Percentiles rank a stretch among this genome's conserved stretches.
Evolutionary conservation across 805 yeast genomes (phyloP).

Genomic region (Starmera amethionina): DNA sequence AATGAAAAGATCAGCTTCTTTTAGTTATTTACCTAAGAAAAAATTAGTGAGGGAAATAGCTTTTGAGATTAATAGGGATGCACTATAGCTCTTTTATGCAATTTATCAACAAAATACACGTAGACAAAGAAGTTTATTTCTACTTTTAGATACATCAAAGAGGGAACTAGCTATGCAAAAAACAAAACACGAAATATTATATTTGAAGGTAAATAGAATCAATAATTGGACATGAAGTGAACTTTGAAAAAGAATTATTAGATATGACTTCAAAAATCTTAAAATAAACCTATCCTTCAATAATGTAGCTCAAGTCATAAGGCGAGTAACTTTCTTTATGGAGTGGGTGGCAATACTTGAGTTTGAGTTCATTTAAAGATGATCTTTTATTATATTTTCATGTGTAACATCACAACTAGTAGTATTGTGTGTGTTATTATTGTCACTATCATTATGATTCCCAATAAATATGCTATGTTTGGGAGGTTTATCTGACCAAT

Average conservation of each 20-base stretch:
- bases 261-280: too few species aligned
- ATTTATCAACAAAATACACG: too few species aligned
- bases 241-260: too few species aligned
- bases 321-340: not conserved
- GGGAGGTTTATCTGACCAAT: not conserved
- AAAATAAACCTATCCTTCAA: not conserved
- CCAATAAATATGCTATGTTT: not conserved
- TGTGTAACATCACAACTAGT: not conserved
- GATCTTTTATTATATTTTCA: not conserved
- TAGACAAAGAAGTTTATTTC: too few species aligned
- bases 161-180: too few species aligned
- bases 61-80: slow-evolving; percentile 15
- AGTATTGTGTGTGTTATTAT: not conserved
- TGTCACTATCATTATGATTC: not conserved
- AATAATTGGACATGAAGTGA: too few species aligned
- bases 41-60: slow-evolving; percentile 16
- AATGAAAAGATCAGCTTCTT: slow-evolving; percentile 15
- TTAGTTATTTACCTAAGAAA: slow-evolving; percentile 9
- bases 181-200: too few species aligned
- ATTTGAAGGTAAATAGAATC: too few species aligned
- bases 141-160: too few species aligned
- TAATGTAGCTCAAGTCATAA: not conserved
- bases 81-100: not conserved
- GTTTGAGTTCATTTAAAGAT: not conserved
- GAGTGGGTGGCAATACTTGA: not conserved